Base-by-base conservation (phyloP, 768 basidiomycete genomes). In the Mrakia frigida region DNA sequence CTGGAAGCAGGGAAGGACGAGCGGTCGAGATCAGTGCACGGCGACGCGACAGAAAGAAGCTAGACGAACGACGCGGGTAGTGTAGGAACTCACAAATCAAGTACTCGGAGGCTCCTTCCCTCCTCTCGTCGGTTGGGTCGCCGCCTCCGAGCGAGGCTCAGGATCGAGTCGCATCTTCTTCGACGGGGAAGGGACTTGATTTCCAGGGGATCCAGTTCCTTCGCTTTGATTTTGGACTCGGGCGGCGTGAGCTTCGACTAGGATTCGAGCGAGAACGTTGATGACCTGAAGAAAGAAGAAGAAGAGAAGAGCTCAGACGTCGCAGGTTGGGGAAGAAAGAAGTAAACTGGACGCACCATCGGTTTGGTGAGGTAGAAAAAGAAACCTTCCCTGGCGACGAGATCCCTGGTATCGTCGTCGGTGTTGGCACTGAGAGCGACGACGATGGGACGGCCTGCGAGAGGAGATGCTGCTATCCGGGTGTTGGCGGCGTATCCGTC, bases 401-500 rank as follows among this genome's bases (percentile, higher is more conserved):
- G 56, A 21, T 69, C 53, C 9, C 56, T 53, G 1, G 74, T 75
- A 0, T 53, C 50, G n/a, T 75, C 67, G 53, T 75, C 74, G 18
- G 68, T 70, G 53, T 75, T 75, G 52, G 74, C 74, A 7, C 67
- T 59, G 5, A 74, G 67, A 14, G 74, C 74, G 46, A 69, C 65
- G 53, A 75, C 56, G 37, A 59, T 37, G 25, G 74, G 74, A 13
- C 10, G 1, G 61, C 43, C 60, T 6, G 61, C 43, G 6, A 74
- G 31, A 14, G 61, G 61, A 16, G 61, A 63, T 1, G 31, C 28
- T 7, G 61, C 61, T 25, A 63, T 63, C 25, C 43, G 69, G 46
- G 63, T 67, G 63, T 74, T 74, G 43, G 73, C 73, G 21, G 39
- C 73, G 41, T 67, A 67, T 31, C 73, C 73, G 31, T 74, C 73